Evolutionary conservation across 2,329 filamentous ascomycete species (phyloP), one percentile per base, ranked within the genome.

Genomic region (Hymenoscyphus albidus): DNA sequence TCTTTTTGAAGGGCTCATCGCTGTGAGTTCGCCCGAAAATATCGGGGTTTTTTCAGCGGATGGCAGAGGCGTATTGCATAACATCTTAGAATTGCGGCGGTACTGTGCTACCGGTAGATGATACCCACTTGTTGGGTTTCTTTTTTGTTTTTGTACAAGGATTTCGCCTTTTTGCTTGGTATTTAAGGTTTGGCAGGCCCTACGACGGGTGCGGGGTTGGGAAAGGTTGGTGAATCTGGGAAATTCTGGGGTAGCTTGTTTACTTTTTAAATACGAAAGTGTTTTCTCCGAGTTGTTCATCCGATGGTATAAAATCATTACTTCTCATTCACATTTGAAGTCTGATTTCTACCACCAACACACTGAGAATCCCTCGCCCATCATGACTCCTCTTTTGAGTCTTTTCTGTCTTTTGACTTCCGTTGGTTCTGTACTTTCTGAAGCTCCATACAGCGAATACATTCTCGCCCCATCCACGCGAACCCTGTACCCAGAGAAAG

Each of bases 391-490:
- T 57, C 14, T 57, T 35, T n/a, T 35, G 27, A 38, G 31, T 38
- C 55, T 57, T 18, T 9, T 57, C n/a, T 57, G 18, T 1, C 9
- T 57, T 57, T 38, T 57, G 31, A 18, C 55, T 32, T 57, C 32
- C 12, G 13, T 38, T 57, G 32, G 14, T 57, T 38, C 22, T 38
- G 55, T 40, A 14, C 18, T 61, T 27, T 16, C 58, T 18, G 27
- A 44, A 5, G 67, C 74, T 5, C 75, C 71, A 9, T 77, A 76
- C 44, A 65, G 70, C 27, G 61, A 77, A 51, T 77, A 77, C 59
- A 76, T 77, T 38, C 66, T 77, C 7, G 74, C 76, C 3, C 76
- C 76, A 1, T 48, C 62, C 7, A 74, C 72, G 5, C 68, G 76
- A 62, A 68, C 69, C 0, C 42, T 77, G 6, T 35, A 66, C 55